These are phyloP conservation scores for Amborella trichopoda DNA, from an alignment of 164 flowering plant species.

Conservation along the genomic window DNA sequence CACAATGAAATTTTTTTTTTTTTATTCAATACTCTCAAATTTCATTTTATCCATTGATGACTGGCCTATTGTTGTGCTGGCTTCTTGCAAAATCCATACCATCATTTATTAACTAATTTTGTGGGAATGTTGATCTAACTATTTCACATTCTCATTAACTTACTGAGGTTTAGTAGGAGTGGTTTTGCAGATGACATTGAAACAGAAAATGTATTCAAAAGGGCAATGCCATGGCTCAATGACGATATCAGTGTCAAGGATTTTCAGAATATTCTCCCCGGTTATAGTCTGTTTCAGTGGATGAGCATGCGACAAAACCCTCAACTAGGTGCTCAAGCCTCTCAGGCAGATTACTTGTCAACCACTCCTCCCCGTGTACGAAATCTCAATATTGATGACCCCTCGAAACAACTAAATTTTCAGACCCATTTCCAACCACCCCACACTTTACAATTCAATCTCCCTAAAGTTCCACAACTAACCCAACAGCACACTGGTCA, in stretches of 20 bases:
- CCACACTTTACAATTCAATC: slow-evolving; percentile 36
- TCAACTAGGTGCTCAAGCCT: slow-evolving; percentile 32
- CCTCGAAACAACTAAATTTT: slow-evolving; percentile 69
- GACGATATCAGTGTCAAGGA: slow-evolving; percentile 79
- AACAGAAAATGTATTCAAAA: slow-evolving; percentile 63
- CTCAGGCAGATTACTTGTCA: slow-evolving; percentile 57
- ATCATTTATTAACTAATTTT: too few species aligned
- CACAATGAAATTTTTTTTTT: too few species aligned
- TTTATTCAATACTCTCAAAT: too few species aligned
- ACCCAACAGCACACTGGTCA: slow-evolving; percentile 33
- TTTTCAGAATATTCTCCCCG: slow-evolving; percentile 58
- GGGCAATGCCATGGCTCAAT: slow-evolving; percentile 92
- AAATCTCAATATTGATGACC: slow-evolving; percentile 42
- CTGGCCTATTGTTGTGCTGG: too few species aligned
- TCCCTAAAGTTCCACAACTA: slow-evolving; percentile 37
- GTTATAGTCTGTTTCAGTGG: slow-evolving; percentile 89
- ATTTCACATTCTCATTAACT: slow-evolving; percentile 2
- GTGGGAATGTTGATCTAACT: background rate
- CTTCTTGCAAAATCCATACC: too few species aligned
- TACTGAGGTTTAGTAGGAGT: slow-evolving; percentile 10
- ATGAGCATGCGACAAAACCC: slow-evolving; percentile 83
- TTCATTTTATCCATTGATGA: too few species aligned
- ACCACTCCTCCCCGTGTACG: slow-evolving; percentile 40
- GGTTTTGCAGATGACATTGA: slow-evolving; percentile 65
- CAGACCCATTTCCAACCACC: slow-evolving; percentile 42